phyloP scores from a whole-genome alignment of 2,329 filamentous ascomycete species.

The Ascomycota sp. region DNA sequence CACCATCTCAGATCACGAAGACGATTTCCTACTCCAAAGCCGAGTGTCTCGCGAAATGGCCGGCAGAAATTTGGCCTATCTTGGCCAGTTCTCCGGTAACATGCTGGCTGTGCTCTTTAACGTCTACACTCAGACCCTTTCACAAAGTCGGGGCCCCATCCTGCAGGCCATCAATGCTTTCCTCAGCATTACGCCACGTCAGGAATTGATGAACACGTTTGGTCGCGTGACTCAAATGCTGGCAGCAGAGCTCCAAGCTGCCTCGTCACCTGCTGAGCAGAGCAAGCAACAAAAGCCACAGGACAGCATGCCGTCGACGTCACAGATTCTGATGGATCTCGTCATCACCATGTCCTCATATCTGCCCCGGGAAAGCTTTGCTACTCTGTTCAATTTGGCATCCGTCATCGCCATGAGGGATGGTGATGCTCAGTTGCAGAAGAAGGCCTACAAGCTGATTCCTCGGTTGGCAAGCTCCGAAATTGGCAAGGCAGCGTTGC shows the following conservation, averaged over 20 bases:
- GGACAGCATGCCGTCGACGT: slow-evolving; percentile 72
- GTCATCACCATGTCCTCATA: slow-evolving; percentile 93
- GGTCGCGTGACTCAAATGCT: slow-evolving; percentile 71
- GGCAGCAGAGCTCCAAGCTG: slow-evolving; percentile 42
- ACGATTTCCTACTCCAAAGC: slow-evolving; percentile 57
- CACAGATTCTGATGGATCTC: slow-evolving; percentile 88
- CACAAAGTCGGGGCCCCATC: slow-evolving; percentile 77
- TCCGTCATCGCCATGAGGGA: slow-evolving; percentile 62
- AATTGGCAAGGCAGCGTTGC: slow-evolving; percentile 53
- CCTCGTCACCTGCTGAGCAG: slow-evolving; percentile 34
- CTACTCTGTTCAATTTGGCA: slow-evolving; percentile 69
- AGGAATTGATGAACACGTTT: slow-evolving; percentile 75
- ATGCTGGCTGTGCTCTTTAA: slow-evolving; percentile 96
- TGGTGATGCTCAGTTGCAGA: slow-evolving; percentile 80
- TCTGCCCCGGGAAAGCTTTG: slow-evolving; percentile 70
- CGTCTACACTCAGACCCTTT: slow-evolving; percentile 89
- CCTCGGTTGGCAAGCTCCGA: slow-evolving; percentile 72
- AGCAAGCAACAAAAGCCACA: slow-evolving; percentile 39
- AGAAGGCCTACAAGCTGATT: slow-evolving; percentile 97
- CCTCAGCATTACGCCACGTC: slow-evolving; percentile 61
- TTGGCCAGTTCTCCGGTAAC: slow-evolving; percentile 65
- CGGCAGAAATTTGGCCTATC: slow-evolving; percentile 59
- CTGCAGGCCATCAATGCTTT: slow-evolving; percentile 90
- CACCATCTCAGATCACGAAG: slow-evolving; percentile 43
- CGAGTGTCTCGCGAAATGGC: slow-evolving; percentile 58